A percentile compares a stretch with the other conserved stretches of the same genome.
phyloP scores from a whole-genome alignment of 2,329 filamentous ascomycete species.

The Alternaria dauci region DNA sequence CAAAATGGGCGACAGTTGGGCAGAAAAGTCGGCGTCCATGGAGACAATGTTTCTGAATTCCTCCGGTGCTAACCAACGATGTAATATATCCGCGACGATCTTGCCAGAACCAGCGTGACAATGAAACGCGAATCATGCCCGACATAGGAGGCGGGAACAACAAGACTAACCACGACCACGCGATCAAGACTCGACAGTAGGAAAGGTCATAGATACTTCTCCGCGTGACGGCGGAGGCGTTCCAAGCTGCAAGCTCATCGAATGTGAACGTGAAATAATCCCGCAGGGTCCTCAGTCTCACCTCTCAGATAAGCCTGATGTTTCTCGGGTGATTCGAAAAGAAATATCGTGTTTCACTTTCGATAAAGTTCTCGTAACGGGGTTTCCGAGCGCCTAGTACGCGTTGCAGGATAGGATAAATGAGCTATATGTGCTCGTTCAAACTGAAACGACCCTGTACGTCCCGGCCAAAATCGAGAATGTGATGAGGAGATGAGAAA shows the following conservation, averaged over 20 bases:
- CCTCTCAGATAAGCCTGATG: background rate
- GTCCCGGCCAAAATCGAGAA: background rate
- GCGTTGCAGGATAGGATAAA: background rate
- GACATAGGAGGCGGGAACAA: background rate
- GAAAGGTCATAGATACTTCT: background rate
- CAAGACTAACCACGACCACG: background rate
- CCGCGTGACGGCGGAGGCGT: background rate
- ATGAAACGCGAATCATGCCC: background rate
- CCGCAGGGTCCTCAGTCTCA: background rate
- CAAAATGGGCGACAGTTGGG: background rate
- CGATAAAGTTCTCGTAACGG: background rate
- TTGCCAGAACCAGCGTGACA: background rate
- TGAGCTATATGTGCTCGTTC: background rate
- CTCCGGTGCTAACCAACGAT: conserved; percentile 9
- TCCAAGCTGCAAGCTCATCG: background rate
- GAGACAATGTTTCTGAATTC: conserved; percentile 1
- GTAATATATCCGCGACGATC: conserved; percentile 1
- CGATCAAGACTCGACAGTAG: background rate
- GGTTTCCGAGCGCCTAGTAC: background rate
- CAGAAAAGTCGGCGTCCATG: background rate
- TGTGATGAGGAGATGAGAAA: background rate
- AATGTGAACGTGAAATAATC: background rate
- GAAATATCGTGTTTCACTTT: background rate
- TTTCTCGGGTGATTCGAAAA: background rate
- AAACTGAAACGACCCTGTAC: background rate